Base-by-base conservation (phyloP, 805 yeast species). In the Kodamaea hsintzibuensis region DNA sequence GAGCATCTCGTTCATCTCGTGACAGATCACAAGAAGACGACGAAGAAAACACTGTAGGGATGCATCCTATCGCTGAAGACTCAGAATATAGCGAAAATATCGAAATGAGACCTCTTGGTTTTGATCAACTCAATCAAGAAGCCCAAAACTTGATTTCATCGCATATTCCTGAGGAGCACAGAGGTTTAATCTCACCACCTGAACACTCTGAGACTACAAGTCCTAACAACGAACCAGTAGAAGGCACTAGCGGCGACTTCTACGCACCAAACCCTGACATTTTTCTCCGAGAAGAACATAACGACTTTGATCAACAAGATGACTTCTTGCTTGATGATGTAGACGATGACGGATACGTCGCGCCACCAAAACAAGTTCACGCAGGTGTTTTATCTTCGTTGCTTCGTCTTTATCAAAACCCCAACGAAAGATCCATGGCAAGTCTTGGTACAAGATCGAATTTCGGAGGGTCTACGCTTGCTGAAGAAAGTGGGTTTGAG, bases 381-480 rank as follows among this genome's bases (percentile, higher is more conserved):
- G 91, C 91, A 22, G 97, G 98, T 68, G 93, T 91, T 14, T 77
- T 91, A 27, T 89, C 96, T 0, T 83, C 93, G 1, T 76, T 91
- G 57, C 75, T 91, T 58, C 80, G 84, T 56, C 74, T 91, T 47
- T 91, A 91, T 64, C 86, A 84, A 57, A 74, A 78, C 62, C 79
- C 71, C 2, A 65, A 66, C 22, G 71, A 63, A 13, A 66, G 66
- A 54, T 68, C 74, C 1, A 47, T 65, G 8, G 51, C 64, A 19
- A 65, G 71, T 27, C 50, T 71, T 33, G 58, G 62, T 12, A 62
- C 74, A 14, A 48, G 60, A 22, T 56, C 51, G 14, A 47, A 25
- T 4, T 38, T 7, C n/a, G 54, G 54, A 7, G 47, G 44, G 9
- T 33, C 51, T 13, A 52, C 51, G 1, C 49, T 52, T n/a, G 47